Evolutionary conservation across 768 basidiomycete genomes (phyloP), one percentile per base, ranked within the genome.

Genomic region (Solioccasus polychromus): DNA sequence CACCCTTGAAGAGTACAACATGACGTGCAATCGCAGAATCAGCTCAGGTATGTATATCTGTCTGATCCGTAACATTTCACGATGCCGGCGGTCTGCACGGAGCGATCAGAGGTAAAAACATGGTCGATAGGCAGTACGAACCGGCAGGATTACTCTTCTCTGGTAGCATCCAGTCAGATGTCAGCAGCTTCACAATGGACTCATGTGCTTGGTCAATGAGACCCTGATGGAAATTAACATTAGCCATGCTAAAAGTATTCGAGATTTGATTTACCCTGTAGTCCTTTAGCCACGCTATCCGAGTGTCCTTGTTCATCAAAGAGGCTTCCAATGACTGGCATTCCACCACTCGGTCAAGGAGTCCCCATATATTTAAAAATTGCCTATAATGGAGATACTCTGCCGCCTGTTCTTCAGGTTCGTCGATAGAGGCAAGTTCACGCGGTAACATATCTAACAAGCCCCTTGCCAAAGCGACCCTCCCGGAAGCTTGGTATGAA

Each of bases 31-130:
- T 18, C 91, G 82, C 52, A 97, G 75, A 54, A 97, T 80, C 18
- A 97, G 74, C 61, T 96, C 92, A 0, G 93, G 95, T 20, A 96
- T 72, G 64, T 86, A 94, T 24, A 94, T 81, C 57, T 92, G 85
- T 32, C 93, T 81, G 41, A 95, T 86, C n/a, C 86, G 80, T 11
- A 78, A 68, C 36, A 95, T 76, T 50, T 94, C 90, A 18, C 71
- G 71, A 19, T 71, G 72, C 22, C 86, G 75, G 7, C 74, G 75
- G 37, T 82, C 77, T 32, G 67, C 79, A 77, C 4, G 35, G n/a
- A 3, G n/a, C n/a, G 8, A 38, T 55, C 20, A 44, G 28, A 36
- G 43, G 42, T 11, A 42, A 47, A 35, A 11, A 36, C 17, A 31
- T 6, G 9, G 19, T 14, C 8, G 43, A 25, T 3, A 20, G 8